Evolutionary conservation across 179 eudicot genomes (phyloP), one percentile per base, ranked within the genome.

Genomic region (Carnegiea gigantea): DNA sequence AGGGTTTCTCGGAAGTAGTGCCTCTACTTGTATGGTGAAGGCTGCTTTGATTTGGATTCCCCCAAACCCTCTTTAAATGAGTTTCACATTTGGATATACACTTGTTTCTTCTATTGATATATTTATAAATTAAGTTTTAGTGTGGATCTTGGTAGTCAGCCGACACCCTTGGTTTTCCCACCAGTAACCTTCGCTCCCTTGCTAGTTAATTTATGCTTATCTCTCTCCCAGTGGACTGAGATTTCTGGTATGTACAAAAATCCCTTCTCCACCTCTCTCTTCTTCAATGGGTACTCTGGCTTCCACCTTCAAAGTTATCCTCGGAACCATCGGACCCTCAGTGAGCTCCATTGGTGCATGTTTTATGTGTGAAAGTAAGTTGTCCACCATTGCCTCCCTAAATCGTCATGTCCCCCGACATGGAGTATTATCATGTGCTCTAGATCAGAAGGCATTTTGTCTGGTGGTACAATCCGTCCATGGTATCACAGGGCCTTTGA

Each of bases 391-490:
- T 84, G 85, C 82, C 89, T 84, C 74, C 89, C 87, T 1, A 87
- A 87, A 68, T 84, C 89, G 40, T 87, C 89, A 15, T 87, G 83
- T 44, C 84, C 87, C 49, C 84, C 87, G 51, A 87, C 80, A 7
- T 87, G 81, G 46, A 87, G 87, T 76, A 87, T 84, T 33, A 86
- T 70, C 83, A 87, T 78, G 20, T 87, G 67, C 76, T 87, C 89
- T 57, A 84, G 36, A 70, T 87, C 87, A 57, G 89, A 85, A 15
- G 89, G 87, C 89, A 87, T 87, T 28, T 83, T 84, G 78, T 87
- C 82, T 64, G 89, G 87, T 28, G 89, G 89, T 62, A 87, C 89
- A 21, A 87, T 80, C 89, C 89, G 84, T 70, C 89, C 89, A 49
- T 84, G 18, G 78, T 82, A 81, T 13, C 87, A 49, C 36, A 84